Percentiles rank a stretch among this genome's conserved stretches.
phyloP scores from a whole-genome alignment of 352 stramenopile genomes.

The Globisporangium apiculatum region DNA sequence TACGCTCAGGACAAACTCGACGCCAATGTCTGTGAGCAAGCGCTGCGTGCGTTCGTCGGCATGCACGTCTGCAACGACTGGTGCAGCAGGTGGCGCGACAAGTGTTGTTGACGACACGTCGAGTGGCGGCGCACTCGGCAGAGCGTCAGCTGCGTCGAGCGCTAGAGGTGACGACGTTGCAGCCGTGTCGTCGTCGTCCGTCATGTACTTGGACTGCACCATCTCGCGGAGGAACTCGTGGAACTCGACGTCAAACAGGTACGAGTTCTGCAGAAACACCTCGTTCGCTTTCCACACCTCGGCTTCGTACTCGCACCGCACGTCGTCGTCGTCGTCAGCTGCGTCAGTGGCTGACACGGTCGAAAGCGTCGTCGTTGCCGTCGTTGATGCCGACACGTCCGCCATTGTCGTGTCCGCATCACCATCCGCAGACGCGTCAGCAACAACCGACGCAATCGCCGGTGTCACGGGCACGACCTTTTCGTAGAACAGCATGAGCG shows the following conservation, averaged over 20 bases:
- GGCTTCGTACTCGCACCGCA: constrained; percentile 74
- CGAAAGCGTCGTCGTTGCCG: background rate
- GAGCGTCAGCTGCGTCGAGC: constrained; percentile 4
- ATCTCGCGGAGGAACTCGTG: constrained; percentile 91
- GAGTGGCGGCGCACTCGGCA: constrained; percentile 2
- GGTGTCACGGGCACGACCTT: constrained; percentile 83
- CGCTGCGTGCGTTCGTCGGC: constrained; percentile 56
- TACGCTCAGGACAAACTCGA: constrained; percentile 85
- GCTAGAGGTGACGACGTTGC: background rate
- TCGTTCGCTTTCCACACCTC: constrained; percentile 94
- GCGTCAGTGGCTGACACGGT: no score
- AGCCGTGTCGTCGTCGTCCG: constrained; percentile 18
- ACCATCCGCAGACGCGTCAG: background rate
- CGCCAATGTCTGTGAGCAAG: constrained; percentile 71
- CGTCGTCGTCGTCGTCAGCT: constrained; percentile 16
- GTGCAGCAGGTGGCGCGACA: constrained; percentile 12
- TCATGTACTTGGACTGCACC: constrained; percentile 79
- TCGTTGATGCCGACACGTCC: constrained; percentile 3
- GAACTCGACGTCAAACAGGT: constrained; percentile 95
- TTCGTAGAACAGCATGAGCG: constrained; percentile 99
- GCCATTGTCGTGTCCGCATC: constrained; percentile 19
- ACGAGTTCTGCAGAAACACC: constrained; percentile 92
- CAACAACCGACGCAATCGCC: background rate
- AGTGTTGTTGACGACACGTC: constrained; percentile 1
- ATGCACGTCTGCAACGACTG: constrained; percentile 8